These are phyloP conservation scores for Mrakiaceae sp. DNA, from an alignment of 1,284 basidiomycete species.

Conservation along the genomic window DNA sequence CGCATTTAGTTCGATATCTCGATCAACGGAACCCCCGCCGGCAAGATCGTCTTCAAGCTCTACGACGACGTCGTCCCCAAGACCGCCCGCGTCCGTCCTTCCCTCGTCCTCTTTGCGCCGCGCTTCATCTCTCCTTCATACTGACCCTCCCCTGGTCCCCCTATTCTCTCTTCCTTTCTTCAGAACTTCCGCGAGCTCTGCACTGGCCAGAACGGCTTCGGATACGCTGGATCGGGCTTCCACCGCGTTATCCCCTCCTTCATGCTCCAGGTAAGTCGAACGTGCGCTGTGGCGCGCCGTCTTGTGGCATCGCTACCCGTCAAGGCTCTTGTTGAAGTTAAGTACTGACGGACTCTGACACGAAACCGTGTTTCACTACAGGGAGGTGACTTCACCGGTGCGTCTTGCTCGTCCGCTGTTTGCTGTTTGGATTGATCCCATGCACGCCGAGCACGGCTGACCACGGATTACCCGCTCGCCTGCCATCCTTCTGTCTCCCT, in stretches of 20 bases:
- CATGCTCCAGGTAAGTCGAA: constrained; percentile 32
- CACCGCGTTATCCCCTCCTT: constrained; percentile 67
- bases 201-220: constrained; percentile 62
- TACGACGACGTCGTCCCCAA: constrained; percentile 57
- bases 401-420: background rate
- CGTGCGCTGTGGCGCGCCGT: too few species aligned
- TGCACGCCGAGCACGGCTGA: background rate
- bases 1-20: background rate
- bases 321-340: too few species aligned
- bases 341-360: too few species aligned
- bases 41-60: constrained; percentile 62
- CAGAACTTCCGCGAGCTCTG: constrained; percentile 48
- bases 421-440: too few species aligned
- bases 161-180: background rate
- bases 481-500: background rate
- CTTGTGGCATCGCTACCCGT: too few species aligned
- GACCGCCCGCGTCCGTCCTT: constrained; percentile 49
- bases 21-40: constrained; percentile 38
- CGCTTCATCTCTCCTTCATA: too few species aligned
- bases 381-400: constrained; percentile 23
- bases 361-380: background rate
- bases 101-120: too few species aligned
- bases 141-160: background rate
- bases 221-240: constrained; percentile 65
- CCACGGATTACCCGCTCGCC: background rate